phyloP scores from a whole-genome alignment of 148 eudicot genomes.

The Pharnaceum exiguum region DNA sequence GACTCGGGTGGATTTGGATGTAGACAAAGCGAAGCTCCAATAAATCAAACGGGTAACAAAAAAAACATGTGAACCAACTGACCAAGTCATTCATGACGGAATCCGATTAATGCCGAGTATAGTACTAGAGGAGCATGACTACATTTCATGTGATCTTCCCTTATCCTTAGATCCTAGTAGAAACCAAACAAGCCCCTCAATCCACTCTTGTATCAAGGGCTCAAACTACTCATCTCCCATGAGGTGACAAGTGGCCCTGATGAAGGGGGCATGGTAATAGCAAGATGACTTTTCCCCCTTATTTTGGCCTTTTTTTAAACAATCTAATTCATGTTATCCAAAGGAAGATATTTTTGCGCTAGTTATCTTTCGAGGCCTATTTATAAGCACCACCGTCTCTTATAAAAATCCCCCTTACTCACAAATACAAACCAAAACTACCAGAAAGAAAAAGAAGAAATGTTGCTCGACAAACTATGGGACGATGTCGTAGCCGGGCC shows the following conservation, averaged over 20 bases:
- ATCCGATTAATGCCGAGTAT: no score
- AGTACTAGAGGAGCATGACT: no score
- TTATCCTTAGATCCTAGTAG: not conserved
- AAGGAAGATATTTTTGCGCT: slow-evolving; percentile 18
- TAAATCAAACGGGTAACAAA: no score
- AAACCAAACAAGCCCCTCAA: slow-evolving; percentile 8
- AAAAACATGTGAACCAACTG: no score
- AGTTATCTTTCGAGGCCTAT: slow-evolving; percentile 22
- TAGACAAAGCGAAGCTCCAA: no score
- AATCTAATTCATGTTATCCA: not conserved
- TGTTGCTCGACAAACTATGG: slow-evolving; percentile 64
- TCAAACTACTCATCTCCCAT: not conserved
- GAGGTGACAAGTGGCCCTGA: slow-evolving; percentile 1
- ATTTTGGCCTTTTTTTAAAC: not conserved
- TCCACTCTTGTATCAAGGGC: not conserved
- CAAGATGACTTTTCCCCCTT: not conserved
- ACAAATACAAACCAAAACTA: not conserved
- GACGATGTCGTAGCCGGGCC: slow-evolving; percentile 77
- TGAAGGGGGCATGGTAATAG: not conserved
- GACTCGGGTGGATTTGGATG: no score
- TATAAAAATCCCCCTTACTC: not conserved
- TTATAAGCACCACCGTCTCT: not conserved
- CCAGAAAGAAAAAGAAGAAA: not conserved
- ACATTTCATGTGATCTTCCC: no score
- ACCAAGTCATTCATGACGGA: no score